Evolutionary conservation across 306 rosid species (phyloP).

Genomic region (Arachis stenosperma): DNA sequence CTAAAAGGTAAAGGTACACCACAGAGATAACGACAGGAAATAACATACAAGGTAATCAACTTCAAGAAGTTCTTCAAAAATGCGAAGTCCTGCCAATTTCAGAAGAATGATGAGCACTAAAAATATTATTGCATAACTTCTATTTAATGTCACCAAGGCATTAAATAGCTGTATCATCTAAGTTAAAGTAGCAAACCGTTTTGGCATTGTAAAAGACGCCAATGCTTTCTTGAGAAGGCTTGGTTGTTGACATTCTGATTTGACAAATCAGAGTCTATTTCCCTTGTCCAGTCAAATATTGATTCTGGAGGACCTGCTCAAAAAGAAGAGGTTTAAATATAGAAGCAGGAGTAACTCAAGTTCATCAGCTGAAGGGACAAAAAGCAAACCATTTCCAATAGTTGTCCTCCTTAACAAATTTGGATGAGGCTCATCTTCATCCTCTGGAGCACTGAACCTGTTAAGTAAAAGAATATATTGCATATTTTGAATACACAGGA

Average conservation of each 20-base stretch:
- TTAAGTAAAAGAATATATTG: slow-evolving; percentile 22
- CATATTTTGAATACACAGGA: slow-evolving; percentile 26
- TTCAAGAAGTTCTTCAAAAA: slow-evolving; percentile 93
- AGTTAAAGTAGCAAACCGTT: slow-evolving; percentile 55
- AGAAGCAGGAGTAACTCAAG: slow-evolving; percentile 33
- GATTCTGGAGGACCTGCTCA: slow-evolving; percentile 91
- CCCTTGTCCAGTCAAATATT: slow-evolving; percentile 88
- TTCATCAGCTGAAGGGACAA: slow-evolving; percentile 34
- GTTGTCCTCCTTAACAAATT: slow-evolving; percentile 85
- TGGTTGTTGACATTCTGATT: slow-evolving; percentile 79
- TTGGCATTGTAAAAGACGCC: slow-evolving; percentile 99
- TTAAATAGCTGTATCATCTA: slow-evolving; percentile 29
- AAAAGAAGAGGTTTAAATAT: slow-evolving; percentile 32
- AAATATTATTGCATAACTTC: slow-evolving; percentile 35
- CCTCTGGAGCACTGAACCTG: slow-evolving; percentile 97
- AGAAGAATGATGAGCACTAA: slow-evolving; percentile 34
- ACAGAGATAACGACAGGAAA: slow-evolving; percentile 33
- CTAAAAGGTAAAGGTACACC: slow-evolving; percentile 32
- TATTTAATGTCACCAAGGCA: slow-evolving; percentile 21
- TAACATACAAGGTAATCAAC: slow-evolving; percentile 94
- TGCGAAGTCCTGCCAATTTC: slow-evolving; percentile 79
- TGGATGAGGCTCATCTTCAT: slow-evolving; percentile 85
- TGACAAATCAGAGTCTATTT: slow-evolving; percentile 79
- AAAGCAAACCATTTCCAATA: slow-evolving; percentile 82
- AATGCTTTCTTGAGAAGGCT: slow-evolving; percentile 91